Evolutionary conservation across 1,284 basidiomycete species (phyloP), one percentile per base, ranked within the genome.

Genomic region (Gymnopus androsaceus): DNA sequence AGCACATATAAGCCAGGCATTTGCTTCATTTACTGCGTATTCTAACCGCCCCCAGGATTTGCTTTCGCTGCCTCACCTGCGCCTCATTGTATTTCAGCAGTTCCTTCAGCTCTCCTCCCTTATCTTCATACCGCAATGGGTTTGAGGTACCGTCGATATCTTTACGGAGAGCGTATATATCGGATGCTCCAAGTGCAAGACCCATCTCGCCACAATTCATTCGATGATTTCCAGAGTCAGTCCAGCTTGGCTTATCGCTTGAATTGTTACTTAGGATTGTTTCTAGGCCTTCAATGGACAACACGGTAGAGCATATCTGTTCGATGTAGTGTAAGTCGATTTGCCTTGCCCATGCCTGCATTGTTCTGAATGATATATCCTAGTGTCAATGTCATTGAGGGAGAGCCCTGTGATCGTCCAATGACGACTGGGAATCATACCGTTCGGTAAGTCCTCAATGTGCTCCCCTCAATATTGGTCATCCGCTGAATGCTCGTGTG

Each of bases 361-460:
- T 60, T 21, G 19, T 23, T 27, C 55, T 54, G 17, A 54, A 49
- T 61, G 51, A 41, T 59, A 55, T 44, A 36, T 49, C 54, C n/a
- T 64, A 95, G 93, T 59, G 93, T 98, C 63, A 98, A 98, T 71
- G 82, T 95, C 59, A 79, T 85, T 61, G 86, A 92, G 67, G 94
- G 94, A 54, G 88, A 94, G 63, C 84, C 94, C 25, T 91, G 85
- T 67, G 95, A 98, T 69, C 83, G 96, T 54, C 84, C 89, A 56
- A 98, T 99, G 96, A 95, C 94, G 21, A 99, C 96, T 11, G 96
- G 96, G 12, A 85, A 92, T 65, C 96, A 99, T 73, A 94, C 91
- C 23, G 96, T 99, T 31, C 87, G n/a, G n/a, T n/a, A n/a, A n/a
- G n/a, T n/a, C n/a, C n/a, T n/a, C n/a, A n/a, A n/a, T n/a, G n/a